Base-by-base conservation (phyloP, 2,329 filamentous ascomycete genomes). In the Hymenoscyphus scutula region DNA sequence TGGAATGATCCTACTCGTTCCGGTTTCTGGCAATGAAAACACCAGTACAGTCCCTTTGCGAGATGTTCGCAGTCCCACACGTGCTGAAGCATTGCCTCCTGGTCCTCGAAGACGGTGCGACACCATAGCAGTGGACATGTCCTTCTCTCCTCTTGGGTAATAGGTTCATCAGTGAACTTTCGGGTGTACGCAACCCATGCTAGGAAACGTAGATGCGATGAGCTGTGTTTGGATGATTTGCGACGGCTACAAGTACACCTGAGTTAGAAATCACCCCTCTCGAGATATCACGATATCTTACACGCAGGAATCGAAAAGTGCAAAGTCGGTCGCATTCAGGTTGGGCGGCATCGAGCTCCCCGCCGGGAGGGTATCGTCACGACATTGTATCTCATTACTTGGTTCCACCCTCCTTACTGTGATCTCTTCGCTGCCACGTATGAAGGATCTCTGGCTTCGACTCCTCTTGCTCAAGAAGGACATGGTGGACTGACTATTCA, bases 141-240 rank as follows among this genome's bases (percentile, higher is more conserved):
- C 56, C 65, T 62, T 10, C 66, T 62, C 41, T 71, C 70, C 45
- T 70, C 69, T 13, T 70, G 65, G 3, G 68, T 69, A 55, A 71
- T 70, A 13, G 58, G 63, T 55, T 69, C 66, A 53, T 68, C 65
- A 29, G 67, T 67, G 51, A 67, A 72, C 54, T 69, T 71, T 19
- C 69, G 68, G 7, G 67, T 70, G 59, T 70, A 71, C 8, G 70
- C 70, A 13, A 71, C 68, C 67, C 68, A 72, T 10, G 68, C 66
- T 29, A 71, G 62, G 60, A 71, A 72, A 11, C 67, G 65, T 29
- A 72, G 60, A 60, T 70, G 64, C 10, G 69, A 68, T 19, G 70
- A 69, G 56, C 71, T 72, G 32, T 72, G 69, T 34, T 69, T 71
- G 29, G 70, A 67, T 41, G 71, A 72, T 45, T 69, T 69, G 45